These are phyloP conservation scores for Chloris gayana DNA, from an alignment of 176 grass and related monocot genomes.

Conservation along the genomic window DNA sequence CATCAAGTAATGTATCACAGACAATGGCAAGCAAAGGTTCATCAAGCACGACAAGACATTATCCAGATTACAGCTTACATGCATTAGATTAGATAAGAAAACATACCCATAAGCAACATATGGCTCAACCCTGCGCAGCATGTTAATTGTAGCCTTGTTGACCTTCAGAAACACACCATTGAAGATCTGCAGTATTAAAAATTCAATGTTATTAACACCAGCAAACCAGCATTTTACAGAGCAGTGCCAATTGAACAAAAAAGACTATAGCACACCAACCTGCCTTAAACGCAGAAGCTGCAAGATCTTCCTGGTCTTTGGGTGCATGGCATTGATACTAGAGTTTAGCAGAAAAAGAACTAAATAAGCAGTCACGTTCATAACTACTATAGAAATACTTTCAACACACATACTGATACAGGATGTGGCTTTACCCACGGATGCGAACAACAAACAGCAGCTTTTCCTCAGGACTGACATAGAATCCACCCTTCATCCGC, in stretches of 20 bases:
- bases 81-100: no score
- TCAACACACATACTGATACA: neutral
- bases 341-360: slow-evolving; percentile 3
- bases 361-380: neutral
- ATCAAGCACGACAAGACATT: neutral
- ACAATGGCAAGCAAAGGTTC: neutral
- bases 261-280: slow-evolving; percentile 35
- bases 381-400: neutral
- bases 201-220: neutral
- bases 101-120: slow-evolving; percentile 94
- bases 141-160: slow-evolving; percentile 94
- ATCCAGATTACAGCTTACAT: no score
- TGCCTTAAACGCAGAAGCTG: no score
- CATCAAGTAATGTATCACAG: neutral
- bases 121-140: slow-evolving; percentile 88
- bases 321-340: slow-evolving; percentile 99
- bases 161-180: slow-evolving; percentile 97
- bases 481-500: slow-evolving; percentile 93
- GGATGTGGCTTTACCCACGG: slow-evolving; percentile 55
- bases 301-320: no score
- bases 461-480: no score
- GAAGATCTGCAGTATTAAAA: slow-evolving; percentile 62
- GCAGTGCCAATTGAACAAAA: neutral
- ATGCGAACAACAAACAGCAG: slow-evolving; percentile 89
- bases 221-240: neutral